Evolutionary conservation across 140 eudicot genomes (phyloP), one percentile per base, ranked within the genome.

Genomic region (Ambrosia hybrid): DNA sequence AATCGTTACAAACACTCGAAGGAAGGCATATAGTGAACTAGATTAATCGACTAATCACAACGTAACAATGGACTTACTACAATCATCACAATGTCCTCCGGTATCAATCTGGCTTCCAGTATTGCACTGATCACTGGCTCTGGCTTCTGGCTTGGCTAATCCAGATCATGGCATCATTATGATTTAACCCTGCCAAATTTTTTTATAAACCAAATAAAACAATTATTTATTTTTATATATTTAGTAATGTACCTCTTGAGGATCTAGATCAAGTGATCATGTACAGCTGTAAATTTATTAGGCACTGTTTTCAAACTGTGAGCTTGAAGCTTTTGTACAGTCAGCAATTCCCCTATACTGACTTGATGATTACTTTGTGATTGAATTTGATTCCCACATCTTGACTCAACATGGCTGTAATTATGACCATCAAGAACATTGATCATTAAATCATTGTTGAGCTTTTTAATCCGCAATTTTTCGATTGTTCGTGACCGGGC

Each of bases 401-500:
- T 10, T 67, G 72, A 46, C 3, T 45, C 53, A 52, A 51, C 73
- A 67, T 43, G 55, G 71, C 41, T 6, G 48, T 43, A 43, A 9
- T 43, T 43, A 43, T 43, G 48, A 9, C 5, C 48, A 43, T 43
- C 48, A 43, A 7, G 48, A 43, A 41, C 46, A 41, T 43, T 30
- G 34, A 30, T 7, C 48, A 5, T 43, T 43, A 43, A 6, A 43
- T 43, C 10, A 1, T 6, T 43, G 48, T 43, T 12, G 26, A 72
- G 70, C 41, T 59, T 69, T 74, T 76, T 72, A 56, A 46, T 33
- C 36, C 74, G 80, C 9, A 56, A 14, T 60, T 80, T 80, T 77
- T 86, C 63, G 16, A 73, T 63, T 41, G 91, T 83, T 78, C 91
- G 72, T 63, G 77, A 85, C 36, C 91, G 83, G 14, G 91, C 91